Evolutionary conservation across 768 basidiomycete species (phyloP), one percentile per base, ranked within the genome.

Genomic region (Cyclocybe aegerita): DNA sequence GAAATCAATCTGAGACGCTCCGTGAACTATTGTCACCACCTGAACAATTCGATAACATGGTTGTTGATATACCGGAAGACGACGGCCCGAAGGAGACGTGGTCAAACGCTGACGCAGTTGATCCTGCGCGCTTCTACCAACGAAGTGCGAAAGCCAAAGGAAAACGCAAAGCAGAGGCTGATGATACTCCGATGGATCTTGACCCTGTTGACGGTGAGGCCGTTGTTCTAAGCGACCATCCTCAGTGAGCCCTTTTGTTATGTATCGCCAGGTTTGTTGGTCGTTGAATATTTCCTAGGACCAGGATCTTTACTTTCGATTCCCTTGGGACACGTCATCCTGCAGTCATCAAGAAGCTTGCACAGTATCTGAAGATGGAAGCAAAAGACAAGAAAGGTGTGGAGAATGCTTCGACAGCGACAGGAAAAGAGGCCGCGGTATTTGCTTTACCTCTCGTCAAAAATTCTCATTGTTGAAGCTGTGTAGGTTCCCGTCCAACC

Each of bases 301-400:
- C 90, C 5, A 83, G 82, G 55, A 86, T 99, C 32, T 85, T 94
- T 63, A 92, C 86, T 0, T 80, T 99, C 48, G 97, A 99, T 65
- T 98, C 96, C 1, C 77, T 99, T 40, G 87, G 88, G 4, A 71
- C 73, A 10, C 70, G 72, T n/a, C 95, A 98, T 66, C 74, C 75
- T 0, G 75, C 81, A 31, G 92, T 83, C 4, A 65, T 75, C 37
- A 85, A 72, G 42, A 77, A 75, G 32, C 77, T 99, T 14, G 68
- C 66, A 37, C 58, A 68, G 23, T 99, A 96, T 65, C 79, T 98
- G 15, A 67, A 67, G 33, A 68, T 76, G 57, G 97, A 99, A 63
- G 95, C 95, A 0, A 70, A 70, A 53, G 84, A 92, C 62, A 95
- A 93, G 70, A 74, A 71, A 50, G 60, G 71, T 1, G 53, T 73